phyloP scores from a whole-genome alignment of 2,329 filamentous ascomycete genomes.

The Pseudopyrenochaeta lycopersici region DNA sequence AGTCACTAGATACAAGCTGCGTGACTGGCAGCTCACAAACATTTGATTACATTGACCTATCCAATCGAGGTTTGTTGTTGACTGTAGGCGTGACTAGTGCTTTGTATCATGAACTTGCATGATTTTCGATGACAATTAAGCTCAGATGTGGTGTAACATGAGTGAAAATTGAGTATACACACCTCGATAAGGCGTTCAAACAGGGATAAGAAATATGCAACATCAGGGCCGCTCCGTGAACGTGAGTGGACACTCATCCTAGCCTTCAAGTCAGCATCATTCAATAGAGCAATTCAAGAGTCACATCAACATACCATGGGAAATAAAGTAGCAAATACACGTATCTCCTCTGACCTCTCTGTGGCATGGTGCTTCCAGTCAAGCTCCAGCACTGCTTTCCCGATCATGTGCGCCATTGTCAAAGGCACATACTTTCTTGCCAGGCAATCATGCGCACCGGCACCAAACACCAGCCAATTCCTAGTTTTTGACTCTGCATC shows the following conservation, averaged over 20 bases:
- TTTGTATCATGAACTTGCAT: too few species aligned
- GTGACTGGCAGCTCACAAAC: too few species aligned
- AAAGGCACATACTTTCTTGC: conserved; percentile 89
- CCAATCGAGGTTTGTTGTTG: too few species aligned
- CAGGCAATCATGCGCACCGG: conserved; percentile 92
- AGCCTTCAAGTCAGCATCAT: conserved; percentile 7
- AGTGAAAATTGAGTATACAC: too few species aligned
- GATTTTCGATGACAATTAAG: too few species aligned
- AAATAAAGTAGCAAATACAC: conserved; percentile 97
- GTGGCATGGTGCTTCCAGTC: conserved; percentile 91
- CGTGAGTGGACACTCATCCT: conserved; percentile 84
- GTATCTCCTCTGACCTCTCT: conserved; percentile 85
- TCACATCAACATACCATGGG: conserved; percentile 73
- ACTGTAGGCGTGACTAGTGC: too few species aligned
- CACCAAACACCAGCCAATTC: conserved; percentile 97
- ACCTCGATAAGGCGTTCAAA: too few species aligned
- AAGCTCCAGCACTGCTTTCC: conserved; percentile 83
- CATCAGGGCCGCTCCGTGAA: conserved; percentile 57
- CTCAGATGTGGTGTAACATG: too few species aligned
- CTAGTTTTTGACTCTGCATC: conserved; percentile 89
- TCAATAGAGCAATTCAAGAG: conserved; percentile 11
- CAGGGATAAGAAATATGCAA: not conserved
- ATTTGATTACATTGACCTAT: too few species aligned
- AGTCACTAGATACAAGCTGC: too few species aligned
- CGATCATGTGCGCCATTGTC: conserved; percentile 86